A percentile compares a stretch with the other conserved stretches of the same genome.
phyloP scores from a whole-genome alignment of 1,284 basidiomycete species.

The Leccinum solheimii region DNA sequence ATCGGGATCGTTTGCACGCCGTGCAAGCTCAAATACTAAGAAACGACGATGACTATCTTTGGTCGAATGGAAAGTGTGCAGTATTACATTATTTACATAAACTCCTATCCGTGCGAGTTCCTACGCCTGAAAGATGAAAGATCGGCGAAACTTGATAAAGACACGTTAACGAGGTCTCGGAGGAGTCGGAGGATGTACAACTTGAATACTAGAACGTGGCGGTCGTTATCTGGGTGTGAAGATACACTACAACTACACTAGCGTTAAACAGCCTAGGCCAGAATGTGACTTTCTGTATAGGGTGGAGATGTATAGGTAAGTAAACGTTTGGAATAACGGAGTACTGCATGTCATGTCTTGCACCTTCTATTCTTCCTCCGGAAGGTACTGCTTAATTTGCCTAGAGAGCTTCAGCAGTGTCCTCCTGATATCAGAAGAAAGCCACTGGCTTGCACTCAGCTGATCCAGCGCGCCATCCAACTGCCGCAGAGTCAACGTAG shows the following conservation, averaged over 20 bases:
- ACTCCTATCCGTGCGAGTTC: too few relatives aligned
- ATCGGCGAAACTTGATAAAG: too few relatives aligned
- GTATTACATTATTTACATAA: too few relatives aligned
- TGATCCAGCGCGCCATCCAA: neutral
- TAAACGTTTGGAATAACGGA: neutral
- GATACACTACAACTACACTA: neutral
- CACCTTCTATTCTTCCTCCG: neutral
- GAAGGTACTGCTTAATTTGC: conserved; percentile 41
- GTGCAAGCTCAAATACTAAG: too few relatives aligned
- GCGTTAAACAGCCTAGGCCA: neutral
- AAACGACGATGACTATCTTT: too few relatives aligned
- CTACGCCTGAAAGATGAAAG: too few relatives aligned
- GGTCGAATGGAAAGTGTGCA: too few relatives aligned
- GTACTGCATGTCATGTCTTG: neutral
- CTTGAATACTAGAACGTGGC: conserved; percentile 26
- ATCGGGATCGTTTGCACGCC: too few relatives aligned
- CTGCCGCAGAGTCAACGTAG: neutral
- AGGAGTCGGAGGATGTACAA: too few relatives aligned
- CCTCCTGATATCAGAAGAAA: conserved; percentile 5
- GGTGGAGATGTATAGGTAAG: neutral
- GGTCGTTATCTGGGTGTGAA: conserved; percentile 17
- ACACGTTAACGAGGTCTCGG: too few relatives aligned
- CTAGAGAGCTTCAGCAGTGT: conserved; percentile 1
- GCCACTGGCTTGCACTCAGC: neutral
- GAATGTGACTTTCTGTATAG: neutral